Percentiles rank a stretch among this genome's conserved stretches.
phyloP scores from a whole-genome alignment of 352 stramenopile genomes.

The Phytopythium vexans region DNA sequence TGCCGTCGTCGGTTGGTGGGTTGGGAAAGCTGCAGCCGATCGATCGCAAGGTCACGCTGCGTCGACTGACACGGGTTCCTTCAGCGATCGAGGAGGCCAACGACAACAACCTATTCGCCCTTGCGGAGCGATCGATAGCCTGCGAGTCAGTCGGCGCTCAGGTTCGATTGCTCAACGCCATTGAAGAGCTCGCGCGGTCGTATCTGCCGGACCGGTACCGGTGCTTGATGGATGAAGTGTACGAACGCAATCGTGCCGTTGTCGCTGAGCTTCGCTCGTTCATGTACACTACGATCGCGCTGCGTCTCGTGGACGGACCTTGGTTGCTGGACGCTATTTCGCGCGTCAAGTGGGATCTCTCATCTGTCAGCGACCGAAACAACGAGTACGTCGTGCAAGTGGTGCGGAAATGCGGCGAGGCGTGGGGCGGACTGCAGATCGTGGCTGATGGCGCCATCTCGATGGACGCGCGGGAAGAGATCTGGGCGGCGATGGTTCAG shows the following conservation, averaged over 20 bases:
- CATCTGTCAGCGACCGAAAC: conserved; percentile 60
- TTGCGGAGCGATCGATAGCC: conserved; percentile 62
- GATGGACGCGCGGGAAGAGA: conserved; percentile 59
- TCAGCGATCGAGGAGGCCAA: conserved; percentile 41
- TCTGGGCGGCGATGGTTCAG: conserved; percentile 83
- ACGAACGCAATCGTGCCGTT: conserved; percentile 42
- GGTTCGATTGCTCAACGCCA: conserved; percentile 54
- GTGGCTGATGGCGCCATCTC: conserved; percentile 63
- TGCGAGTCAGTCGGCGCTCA: conserved; percentile 64
- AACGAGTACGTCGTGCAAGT: conserved; percentile 81
- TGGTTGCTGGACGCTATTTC: conserved; percentile 39
- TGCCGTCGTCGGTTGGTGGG: background rate
- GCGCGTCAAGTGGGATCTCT: conserved; percentile 61
- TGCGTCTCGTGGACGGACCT: conserved; percentile 37
- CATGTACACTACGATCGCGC: conserved; percentile 55
- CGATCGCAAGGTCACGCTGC: conserved; percentile 37
- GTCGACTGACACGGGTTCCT: conserved; percentile 45
- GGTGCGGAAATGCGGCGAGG: conserved; percentile 78
- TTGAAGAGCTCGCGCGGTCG: conserved; percentile 59
- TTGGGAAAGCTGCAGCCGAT: conserved; percentile 5
- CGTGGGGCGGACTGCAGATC: conserved; percentile 72
- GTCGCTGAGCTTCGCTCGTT: conserved; percentile 59
- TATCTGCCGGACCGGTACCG: conserved; percentile 66
- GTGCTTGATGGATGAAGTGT: conserved; percentile 70
- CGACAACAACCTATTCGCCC: conserved; percentile 54